Evolutionary conservation across 768 basidiomycete species (phyloP), one percentile per base, ranked within the genome.

Genomic region (Coprinellus micaceus): DNA sequence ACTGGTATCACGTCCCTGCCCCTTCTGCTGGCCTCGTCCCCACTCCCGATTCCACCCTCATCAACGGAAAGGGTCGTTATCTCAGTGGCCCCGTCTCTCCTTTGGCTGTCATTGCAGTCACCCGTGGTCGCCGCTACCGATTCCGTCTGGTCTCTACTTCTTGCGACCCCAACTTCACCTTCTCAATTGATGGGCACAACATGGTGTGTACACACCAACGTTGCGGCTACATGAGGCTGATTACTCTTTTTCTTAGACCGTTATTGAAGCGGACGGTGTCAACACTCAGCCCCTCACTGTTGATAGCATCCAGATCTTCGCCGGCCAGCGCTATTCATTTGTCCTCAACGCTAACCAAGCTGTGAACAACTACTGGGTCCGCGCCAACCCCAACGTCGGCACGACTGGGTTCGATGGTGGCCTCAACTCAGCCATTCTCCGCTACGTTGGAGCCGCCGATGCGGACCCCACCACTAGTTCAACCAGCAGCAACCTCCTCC

Each of bases 361-460:
- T 0, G 58, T 77, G n/a, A 73, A 62, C 12, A 84, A 81, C 56
- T 83, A 84, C 62, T 83, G 82, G 82, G 69, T 84, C 39, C 77
- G 80, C 22, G 71, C 80, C 0, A 48, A 64, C 15, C 66, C 72
- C 10, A 67, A 64, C 51, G 26, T 49, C 7, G 67, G 64, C 10
- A 53, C 58, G 6, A 53, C 50, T 10, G 47, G 54, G 12, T 79
- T 79, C 69, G 69, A 55, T 43, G 61, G 29, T 19, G 74, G 74
- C 9, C 63, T 74, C 48, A 81, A 78, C 57, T 70, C 70, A 28
- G 81, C 79, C 4, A 80, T 82, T 58, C 63, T 83, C 30, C 75
- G 78, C 28, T 83, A 83, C 56, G 57, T 36, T 0, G 74, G 75
- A 12, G 82, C 82, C 5, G 66, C 71, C 0, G 41, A 46, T 12